Conservation (phyloP, 768 basidiomycete species). For the Tricholoma flavovirens region DNA sequence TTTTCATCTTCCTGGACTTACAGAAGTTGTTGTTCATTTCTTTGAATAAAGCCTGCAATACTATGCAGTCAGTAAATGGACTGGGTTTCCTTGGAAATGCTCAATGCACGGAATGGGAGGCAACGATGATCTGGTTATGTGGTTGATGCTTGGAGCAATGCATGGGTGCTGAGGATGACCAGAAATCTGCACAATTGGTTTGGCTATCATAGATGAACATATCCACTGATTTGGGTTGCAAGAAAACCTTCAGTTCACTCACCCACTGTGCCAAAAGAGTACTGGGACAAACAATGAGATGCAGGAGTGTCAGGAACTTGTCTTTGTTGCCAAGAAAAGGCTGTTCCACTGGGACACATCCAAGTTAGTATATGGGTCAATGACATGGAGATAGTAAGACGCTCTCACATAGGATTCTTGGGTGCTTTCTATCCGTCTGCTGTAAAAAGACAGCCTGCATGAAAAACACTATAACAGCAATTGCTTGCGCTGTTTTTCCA, state of each 20-base stretch:
- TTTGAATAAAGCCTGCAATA: slow-evolving; percentile 11
- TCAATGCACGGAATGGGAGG: slow-evolving; percentile 23
- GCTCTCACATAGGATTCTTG: slow-evolving; percentile 4
- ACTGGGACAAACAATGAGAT: slow-evolving; percentile 17
- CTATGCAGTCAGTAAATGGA: not conserved
- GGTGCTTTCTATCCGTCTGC: not conserved
- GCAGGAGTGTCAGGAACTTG: slow-evolving; percentile 6
- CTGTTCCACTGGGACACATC: too few relatives aligned
- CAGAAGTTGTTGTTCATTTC: slow-evolving; percentile 9
- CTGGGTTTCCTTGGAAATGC: not conserved
- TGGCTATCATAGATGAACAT: slow-evolving; percentile 20
- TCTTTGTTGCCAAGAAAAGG: too few relatives aligned
- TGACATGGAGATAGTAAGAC: not conserved
- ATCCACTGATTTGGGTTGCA: slow-evolving; percentile 14
- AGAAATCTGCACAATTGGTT: slow-evolving; percentile 11
- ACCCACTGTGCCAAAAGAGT: slow-evolving; percentile 20
- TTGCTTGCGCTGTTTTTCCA: slow-evolving; percentile 24
- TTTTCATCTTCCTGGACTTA: not conserved
- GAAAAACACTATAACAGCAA: slow-evolving; percentile 16
- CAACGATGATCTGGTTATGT: too few relatives aligned
- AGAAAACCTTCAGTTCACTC: too few relatives aligned
- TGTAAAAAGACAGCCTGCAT: too few relatives aligned
- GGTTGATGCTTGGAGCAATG: too few relatives aligned
- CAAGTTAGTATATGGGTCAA: not conserved
- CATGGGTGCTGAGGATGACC: slow-evolving; percentile 13